These are phyloP conservation scores for Lachnellula suecica DNA, from an alignment of 2,329 filamentous ascomycete genomes.

Conservation along the genomic window DNA sequence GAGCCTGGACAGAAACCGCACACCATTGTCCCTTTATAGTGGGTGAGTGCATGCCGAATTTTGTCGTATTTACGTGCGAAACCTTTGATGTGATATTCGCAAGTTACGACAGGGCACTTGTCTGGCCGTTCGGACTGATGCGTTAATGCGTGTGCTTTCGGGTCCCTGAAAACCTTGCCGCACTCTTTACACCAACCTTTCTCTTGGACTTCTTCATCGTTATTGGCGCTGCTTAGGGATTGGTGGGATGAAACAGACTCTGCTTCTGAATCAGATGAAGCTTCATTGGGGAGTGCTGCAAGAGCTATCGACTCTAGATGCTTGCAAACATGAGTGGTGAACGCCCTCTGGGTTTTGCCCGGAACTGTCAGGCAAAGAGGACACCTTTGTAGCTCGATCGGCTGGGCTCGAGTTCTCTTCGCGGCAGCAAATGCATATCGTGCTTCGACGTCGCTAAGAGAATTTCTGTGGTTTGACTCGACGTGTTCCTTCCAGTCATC, in stretches of 20 bases:
- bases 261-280: slow-evolving; percentile 3
- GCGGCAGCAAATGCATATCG: not conserved
- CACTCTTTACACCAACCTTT: not conserved
- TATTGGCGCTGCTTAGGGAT: too few species aligned
- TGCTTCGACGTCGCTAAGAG: not conserved
- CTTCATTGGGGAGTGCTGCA: slow-evolving; percentile 5
- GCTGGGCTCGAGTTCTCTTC: not conserved
- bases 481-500: not conserved
- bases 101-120: slow-evolving; percentile 88
- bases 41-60: slow-evolving; percentile 92
- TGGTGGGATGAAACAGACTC: not conserved
- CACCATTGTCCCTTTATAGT: slow-evolving; percentile 96
- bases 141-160: too few species aligned
- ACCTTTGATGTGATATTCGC: slow-evolving; percentile 88
- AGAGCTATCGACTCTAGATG: slow-evolving; percentile 13
- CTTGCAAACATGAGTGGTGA: slow-evolving; percentile 10
- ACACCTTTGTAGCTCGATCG: not conserved
- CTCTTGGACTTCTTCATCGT: not conserved
- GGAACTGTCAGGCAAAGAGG: slow-evolving; percentile 9
- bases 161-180: not conserved
- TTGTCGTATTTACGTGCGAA: slow-evolving; percentile 97
- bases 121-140: slow-evolving; percentile 91
- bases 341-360: slow-evolving; percentile 5
- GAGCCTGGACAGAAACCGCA: slow-evolving; percentile 90
- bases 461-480: not conserved